These are phyloP conservation scores for Rhodotorula toruloides DNA, from an alignment of 768 basidiomycete species.

Conservation along the genomic window DNA sequence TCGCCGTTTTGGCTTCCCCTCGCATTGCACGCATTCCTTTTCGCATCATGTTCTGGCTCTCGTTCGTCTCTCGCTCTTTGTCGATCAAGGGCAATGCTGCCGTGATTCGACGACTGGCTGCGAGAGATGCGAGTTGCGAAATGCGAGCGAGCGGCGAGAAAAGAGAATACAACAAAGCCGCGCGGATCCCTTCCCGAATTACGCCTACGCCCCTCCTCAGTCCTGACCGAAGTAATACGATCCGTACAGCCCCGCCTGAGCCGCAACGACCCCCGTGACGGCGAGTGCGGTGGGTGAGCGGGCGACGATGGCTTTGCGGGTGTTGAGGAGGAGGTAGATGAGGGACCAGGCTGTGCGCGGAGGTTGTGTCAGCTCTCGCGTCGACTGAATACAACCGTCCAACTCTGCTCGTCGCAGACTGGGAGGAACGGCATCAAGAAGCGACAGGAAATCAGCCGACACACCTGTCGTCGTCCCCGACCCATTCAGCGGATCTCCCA, in stretches of 20 bases:
- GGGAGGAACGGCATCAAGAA: neutral
- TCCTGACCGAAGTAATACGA: slow-evolving; percentile 21
- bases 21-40: too few species aligned
- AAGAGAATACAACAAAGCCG: too few species aligned
- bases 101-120: neutral
- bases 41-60: too few species aligned
- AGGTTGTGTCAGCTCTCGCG: neutral
- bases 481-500: slow-evolving; percentile 35
- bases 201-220: neutral
- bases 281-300: slow-evolving; percentile 22
- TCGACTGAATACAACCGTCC: neutral
- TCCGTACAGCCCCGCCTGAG: slow-evolving; percentile 13
- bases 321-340: slow-evolving; percentile 38
- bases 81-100: too few species aligned
- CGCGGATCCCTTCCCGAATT: too few species aligned
- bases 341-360: slow-evolving; percentile 29
- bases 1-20: too few species aligned
- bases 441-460: neutral
- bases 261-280: slow-evolving; percentile 5
- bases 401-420: too few species aligned
- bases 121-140: neutral
- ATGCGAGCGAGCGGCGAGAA: neutral
- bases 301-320: slow-evolving; percentile 19
- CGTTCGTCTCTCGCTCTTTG: neutral
- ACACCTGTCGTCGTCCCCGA: slow-evolving; percentile 34